A percentile compares a stretch with the other conserved stretches of the same genome.
These are phyloP conservation scores for Suillus ampliporus DNA, from an alignment of 768 basidiomycete genomes.

Conservation along the genomic window DNA sequence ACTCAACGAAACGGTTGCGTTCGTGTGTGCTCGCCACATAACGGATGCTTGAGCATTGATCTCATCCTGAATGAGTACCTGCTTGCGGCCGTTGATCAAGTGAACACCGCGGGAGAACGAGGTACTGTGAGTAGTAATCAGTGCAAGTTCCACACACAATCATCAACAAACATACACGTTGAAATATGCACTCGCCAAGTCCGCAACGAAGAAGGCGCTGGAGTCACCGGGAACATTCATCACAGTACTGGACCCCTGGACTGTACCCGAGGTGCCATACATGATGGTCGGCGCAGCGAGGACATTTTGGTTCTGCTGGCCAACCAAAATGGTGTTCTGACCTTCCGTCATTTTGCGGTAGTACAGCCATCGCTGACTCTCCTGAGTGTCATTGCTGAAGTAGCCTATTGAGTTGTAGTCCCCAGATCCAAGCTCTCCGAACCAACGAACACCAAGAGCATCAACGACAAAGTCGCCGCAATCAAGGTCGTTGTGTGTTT, in stretches of 20 bases:
- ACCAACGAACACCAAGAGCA: slow-evolving; percentile 92
- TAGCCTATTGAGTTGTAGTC: slow-evolving; percentile 82
- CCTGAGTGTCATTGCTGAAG: slow-evolving; percentile 77
- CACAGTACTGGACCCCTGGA: slow-evolving; percentile 88
- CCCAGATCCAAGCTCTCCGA: slow-evolving; percentile 90
- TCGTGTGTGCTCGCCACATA: slow-evolving; percentile 96
- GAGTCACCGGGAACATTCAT: slow-evolving; percentile 64
- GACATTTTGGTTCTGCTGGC: slow-evolving; percentile 81
- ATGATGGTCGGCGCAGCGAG: slow-evolving; percentile 60
- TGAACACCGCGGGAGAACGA: slow-evolving; percentile 87
- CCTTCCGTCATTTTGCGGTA: slow-evolving; percentile 98
- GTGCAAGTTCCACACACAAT: slow-evolving; percentile 5
- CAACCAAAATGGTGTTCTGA: slow-evolving; percentile 91
- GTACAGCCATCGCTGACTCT: slow-evolving; percentile 81
- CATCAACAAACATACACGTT: slow-evolving; percentile 56
- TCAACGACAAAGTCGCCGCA: slow-evolving; percentile 95
- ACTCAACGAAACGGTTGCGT: slow-evolving; percentile 75
- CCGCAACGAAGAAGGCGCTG: slow-evolving; percentile 81
- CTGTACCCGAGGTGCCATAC: slow-evolving; percentile 59
- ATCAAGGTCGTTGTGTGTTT: slow-evolving; percentile 96
- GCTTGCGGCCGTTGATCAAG: slow-evolving; percentile 78
- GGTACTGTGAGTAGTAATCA: slow-evolving; percentile 47
- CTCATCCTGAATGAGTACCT: slow-evolving; percentile 95
- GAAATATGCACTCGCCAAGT: slow-evolving; percentile 80
- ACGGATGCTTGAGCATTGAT: slow-evolving; percentile 63